phyloP scores from a whole-genome alignment of 1,284 basidiomycete genomes.

The Thelephora terrestris region DNA sequence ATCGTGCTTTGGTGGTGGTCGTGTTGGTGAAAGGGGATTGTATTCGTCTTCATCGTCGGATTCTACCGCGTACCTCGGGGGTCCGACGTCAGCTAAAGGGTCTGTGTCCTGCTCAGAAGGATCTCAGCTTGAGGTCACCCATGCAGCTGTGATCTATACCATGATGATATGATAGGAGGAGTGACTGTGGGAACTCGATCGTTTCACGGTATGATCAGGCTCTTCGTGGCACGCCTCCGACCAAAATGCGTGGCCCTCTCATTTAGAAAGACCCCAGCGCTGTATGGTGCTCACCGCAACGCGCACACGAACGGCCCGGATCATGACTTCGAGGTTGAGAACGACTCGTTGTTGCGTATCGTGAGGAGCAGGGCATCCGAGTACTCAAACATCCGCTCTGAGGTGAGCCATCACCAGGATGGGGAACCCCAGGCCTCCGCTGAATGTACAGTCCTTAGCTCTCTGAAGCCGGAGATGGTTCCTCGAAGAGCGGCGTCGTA shows the following conservation, averaged over 20 bases:
- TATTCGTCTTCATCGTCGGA: constrained; percentile 1
- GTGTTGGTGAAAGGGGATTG: not conserved
- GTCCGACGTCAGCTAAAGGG: not conserved
- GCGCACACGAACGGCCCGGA: too few species aligned
- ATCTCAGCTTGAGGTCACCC: not conserved
- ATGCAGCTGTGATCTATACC: too few species aligned
- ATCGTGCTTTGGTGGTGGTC: not conserved
- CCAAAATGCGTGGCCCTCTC: too few species aligned
- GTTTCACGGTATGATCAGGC: too few species aligned
- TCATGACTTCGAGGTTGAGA: too few species aligned
- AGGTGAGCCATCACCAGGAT: constrained; percentile 10
- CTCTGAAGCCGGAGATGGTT: constrained; percentile 21
- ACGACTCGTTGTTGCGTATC: not conserved
- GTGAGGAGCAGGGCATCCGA: not conserved
- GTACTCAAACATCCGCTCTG: constrained; percentile 13
- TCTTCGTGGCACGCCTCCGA: too few species aligned
- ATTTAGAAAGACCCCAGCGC: too few species aligned
- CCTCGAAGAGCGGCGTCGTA: constrained; percentile 31
- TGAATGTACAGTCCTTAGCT: constrained; percentile 14
- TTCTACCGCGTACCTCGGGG: not conserved
- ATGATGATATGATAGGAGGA: too few species aligned
- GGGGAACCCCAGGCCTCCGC: not conserved
- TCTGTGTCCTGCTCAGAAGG: not conserved
- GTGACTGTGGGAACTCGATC: too few species aligned
- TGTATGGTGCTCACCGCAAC: too few species aligned